phyloP scores from a whole-genome alignment of 495 filamentous ascomycete species.

The Penicillium lagena region DNA sequence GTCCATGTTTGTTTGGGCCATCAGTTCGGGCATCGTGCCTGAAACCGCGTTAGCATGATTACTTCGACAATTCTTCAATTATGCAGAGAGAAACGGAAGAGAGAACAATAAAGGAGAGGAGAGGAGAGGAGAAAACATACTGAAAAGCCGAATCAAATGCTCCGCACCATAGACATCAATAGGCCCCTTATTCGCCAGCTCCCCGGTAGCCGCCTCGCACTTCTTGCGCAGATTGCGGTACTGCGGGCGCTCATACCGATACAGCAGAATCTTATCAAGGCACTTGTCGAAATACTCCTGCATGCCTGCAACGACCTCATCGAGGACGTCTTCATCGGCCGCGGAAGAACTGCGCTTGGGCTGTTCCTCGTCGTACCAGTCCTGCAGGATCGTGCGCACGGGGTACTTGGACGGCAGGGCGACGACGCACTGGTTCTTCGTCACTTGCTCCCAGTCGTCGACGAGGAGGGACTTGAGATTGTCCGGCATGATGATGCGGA shows the following conservation, averaged over 20 bases:
- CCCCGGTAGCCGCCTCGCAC: constrained; percentile 48
- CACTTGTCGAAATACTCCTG: constrained; percentile 87
- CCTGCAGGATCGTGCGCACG: constrained; percentile 69
- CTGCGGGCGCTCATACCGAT: constrained; percentile 85
- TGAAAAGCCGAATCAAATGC: constrained; percentile 80
- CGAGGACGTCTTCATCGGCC: constrained; percentile 73
- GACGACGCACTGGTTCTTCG: constrained; percentile 85
- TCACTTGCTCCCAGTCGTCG: constrained; percentile 98
- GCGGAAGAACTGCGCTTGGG: constrained; percentile 52
- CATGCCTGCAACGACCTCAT: constrained; percentile 78
- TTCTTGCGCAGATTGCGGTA: constrained; percentile 64
- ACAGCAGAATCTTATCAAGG: constrained; percentile 81
- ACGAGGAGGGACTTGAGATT: constrained; percentile 83
- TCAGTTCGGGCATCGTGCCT: constrained; percentile 89
- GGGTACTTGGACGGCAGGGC: constrained; percentile 70
- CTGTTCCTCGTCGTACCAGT: constrained; percentile 66
- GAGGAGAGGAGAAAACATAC: constrained; percentile 42
- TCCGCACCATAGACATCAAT: constrained; percentile 88
- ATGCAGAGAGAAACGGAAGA: neutral
- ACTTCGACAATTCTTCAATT: neutral
- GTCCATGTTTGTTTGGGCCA: constrained; percentile 98
- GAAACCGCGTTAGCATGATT: neutral
- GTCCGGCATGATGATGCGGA: constrained; percentile 77
- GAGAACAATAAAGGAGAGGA: neutral
- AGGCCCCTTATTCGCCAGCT: constrained; percentile 56